Base-by-base conservation (phyloP, 768 basidiomycete genomes). In the Lactifluus hygrophoroides region DNA sequence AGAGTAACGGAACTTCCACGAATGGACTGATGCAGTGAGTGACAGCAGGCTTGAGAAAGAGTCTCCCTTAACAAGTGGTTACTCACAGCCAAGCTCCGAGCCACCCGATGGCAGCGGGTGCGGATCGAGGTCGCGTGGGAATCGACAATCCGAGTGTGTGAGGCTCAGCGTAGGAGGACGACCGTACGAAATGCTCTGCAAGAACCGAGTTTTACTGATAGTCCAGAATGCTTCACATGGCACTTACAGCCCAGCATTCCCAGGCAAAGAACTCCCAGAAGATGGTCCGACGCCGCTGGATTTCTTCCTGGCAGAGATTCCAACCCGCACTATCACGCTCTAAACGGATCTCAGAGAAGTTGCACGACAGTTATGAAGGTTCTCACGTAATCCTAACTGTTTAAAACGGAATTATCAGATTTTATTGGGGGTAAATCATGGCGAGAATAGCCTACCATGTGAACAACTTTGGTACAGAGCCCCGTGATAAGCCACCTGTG, bases 261-360 rank as follows among this genome's bases (percentile, higher is more conserved):
- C 74, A 78, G 17, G 73, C 70, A 63, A 73, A 78, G 9, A 80
- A 66, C 56, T 81, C 80, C 80, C 80, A 82, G 65, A 81, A 82
- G 38, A 80, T 54, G 40, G 71, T 66, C 50, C 81, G 72, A 34
- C 75, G 67, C 32, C 77, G 69, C 59, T 80, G 77, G 3, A 76
- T 64, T 57, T 81, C 80, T 19, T 74, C 75, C 5, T 68, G 60
- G 16, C 70, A 69, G 23, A 82, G 70, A 60, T 74, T 75, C 78
- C 77, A 79, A 1, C 71, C 71, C 17, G 74, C 73, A 57, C 76
- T 75, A 63, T 81, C 80, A 34, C 80, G 76, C 63, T 81, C 81
- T 81, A 61, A 34, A 58, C n/a, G 40, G 48, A 23, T 32, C 50
- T 56, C 16, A 56, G 49, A 35, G 47, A 46, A 3, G n/a, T 45